A percentile compares a stretch with the other conserved stretches of the same genome.
These are phyloP conservation scores for Cyclocybe cylindracea DNA, from an alignment of 768 basidiomycete genomes.

Conservation along the genomic window DNA sequence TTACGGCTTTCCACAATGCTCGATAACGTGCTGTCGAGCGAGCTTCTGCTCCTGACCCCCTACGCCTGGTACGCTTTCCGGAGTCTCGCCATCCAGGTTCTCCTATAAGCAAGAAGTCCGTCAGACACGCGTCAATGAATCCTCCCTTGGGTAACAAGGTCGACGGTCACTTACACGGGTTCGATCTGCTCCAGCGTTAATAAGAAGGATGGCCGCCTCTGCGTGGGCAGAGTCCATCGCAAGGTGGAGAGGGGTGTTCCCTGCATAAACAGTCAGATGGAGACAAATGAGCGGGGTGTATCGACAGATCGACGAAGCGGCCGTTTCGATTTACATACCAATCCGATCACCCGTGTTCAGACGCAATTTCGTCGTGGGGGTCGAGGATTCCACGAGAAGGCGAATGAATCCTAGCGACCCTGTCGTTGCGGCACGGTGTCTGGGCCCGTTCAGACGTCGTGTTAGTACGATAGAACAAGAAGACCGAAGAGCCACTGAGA, in stretches of 20 bases:
- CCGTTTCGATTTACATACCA: constrained; percentile 41
- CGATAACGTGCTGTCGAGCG: constrained; percentile 74
- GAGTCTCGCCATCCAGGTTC: constrained; percentile 83
- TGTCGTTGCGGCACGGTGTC: constrained; percentile 95
- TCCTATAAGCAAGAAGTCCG: constrained; percentile 44
- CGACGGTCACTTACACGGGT: constrained; percentile 70
- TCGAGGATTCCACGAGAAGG: constrained; percentile 84
- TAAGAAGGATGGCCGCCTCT: constrained; percentile 84
- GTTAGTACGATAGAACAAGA: constrained; percentile 18
- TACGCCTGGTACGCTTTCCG: constrained; percentile 88
- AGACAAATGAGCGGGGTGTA: constrained; percentile 15
- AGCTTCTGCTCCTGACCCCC: constrained; percentile 87
- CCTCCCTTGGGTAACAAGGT: no score
- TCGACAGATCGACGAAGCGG: constrained; percentile 16
- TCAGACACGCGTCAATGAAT: constrained; percentile 4
- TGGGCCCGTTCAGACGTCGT: constrained; percentile 29
- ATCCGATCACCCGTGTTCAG: constrained; percentile 85
- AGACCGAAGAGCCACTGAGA: constrained; percentile 17
- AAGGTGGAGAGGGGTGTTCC: constrained; percentile 95
- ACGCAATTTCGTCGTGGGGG: constrained; percentile 71
- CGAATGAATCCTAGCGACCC: constrained; percentile 89
- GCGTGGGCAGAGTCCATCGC: constrained; percentile 97
- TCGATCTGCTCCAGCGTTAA: constrained; percentile 95
- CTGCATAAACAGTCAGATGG: constrained; percentile 37
- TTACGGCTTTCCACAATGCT: constrained; percentile 62